A percentile compares a stretch with the other conserved stretches of the same genome.
Evolutionary conservation across 352 stramenopile genomes (phyloP).

Genomic region (Phytophthora hybrid): DNA sequence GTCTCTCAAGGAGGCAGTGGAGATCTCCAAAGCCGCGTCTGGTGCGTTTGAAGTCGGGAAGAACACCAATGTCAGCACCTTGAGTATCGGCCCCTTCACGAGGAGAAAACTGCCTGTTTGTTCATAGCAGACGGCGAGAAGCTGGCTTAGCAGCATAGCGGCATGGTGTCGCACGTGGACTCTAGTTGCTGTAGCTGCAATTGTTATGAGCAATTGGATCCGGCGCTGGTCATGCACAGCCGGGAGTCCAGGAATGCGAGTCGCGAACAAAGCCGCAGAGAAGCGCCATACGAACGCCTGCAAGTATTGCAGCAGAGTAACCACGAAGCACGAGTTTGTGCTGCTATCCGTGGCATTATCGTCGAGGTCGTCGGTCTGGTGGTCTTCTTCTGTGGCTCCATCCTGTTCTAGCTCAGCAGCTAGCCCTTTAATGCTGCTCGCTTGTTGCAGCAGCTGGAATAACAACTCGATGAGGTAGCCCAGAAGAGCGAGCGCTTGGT

Average conservation of each 20-base stretch:
- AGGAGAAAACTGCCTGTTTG: constrained; percentile 73
- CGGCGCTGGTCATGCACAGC: constrained; percentile 64
- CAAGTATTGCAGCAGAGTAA: constrained; percentile 60
- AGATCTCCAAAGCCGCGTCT: constrained; percentile 6
- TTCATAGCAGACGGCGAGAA: constrained; percentile 63
- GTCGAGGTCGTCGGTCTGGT: constrained; percentile 29
- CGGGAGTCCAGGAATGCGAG: constrained; percentile 52
- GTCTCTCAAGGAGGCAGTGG: constrained; percentile 47
- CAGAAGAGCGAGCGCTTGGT: constrained; percentile 62
- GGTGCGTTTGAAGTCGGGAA: constrained; percentile 36
- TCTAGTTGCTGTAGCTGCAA: constrained; percentile 54
- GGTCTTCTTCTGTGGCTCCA: constrained; percentile 19
- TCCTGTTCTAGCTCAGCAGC: constrained; percentile 15
- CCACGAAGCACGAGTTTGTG: constrained; percentile 50
- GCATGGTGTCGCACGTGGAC: constrained; percentile 44
- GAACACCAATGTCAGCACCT: constrained; percentile 55
- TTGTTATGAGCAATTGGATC: constrained; percentile 52
- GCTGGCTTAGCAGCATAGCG: constrained; percentile 51
- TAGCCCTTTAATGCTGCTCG: constrained; percentile 57
- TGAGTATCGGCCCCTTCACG: constrained; percentile 55
- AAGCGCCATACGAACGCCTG: constrained; percentile 60
- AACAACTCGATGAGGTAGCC: constrained; percentile 59
- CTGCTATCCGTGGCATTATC: constrained; percentile 21
- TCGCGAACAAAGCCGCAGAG: constrained; percentile 61
- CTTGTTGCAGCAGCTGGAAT: constrained; percentile 64